Evolutionary conservation across 1,284 basidiomycete genomes (phyloP), one percentile per base, ranked within the genome.

Genomic region (Gyrodon tennesseensis): DNA sequence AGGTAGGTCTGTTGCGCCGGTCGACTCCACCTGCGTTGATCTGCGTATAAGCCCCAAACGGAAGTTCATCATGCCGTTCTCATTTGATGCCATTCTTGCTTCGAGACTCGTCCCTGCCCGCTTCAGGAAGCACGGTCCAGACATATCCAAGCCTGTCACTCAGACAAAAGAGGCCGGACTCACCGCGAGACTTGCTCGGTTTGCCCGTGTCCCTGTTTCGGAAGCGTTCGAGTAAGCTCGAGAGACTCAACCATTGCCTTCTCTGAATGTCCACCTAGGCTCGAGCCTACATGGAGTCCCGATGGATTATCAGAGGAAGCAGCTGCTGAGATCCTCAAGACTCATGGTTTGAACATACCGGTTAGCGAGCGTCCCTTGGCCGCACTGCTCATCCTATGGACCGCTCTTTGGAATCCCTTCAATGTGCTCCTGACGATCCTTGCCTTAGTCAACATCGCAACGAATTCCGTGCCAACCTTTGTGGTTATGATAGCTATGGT

Each of bases 401-500:
- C 65, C 39, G 76, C 73, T 19, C 18, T 77, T 29, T 75, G 73
- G 74, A 75, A 75, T 54, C 73, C 73, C 6, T 75, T 75, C 65
- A 75, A 75, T 9, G 59, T 75, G 4, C 72, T 75, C 31, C 52
- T 75, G 61, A 77, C 74, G 12, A 61, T 75, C 56, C 76, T 75
- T 13, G 73, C 73, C 2, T 1, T 76, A 4, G 56, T 75, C 56
- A 75, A 76, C 46, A 65, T 73, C 23, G 74, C 75, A 29, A 75
- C 76, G 18, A 16, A 74, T 56, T 77, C 76, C 19, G 29, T 77
- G 21, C 67, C 73, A 18, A 75, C 73, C 12, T 75, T 77, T 25
- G 66, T 70, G 12, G 73, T 75, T 51, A 77, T 75, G 73, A 75
- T 75, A 44, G 60, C 65, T 34, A 75, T 75, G 73, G 73, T 75